These are phyloP conservation scores for Hypoxylon sp. DNA, from an alignment of 2,329 filamentous ascomycete species.

Conservation along the genomic window DNA sequence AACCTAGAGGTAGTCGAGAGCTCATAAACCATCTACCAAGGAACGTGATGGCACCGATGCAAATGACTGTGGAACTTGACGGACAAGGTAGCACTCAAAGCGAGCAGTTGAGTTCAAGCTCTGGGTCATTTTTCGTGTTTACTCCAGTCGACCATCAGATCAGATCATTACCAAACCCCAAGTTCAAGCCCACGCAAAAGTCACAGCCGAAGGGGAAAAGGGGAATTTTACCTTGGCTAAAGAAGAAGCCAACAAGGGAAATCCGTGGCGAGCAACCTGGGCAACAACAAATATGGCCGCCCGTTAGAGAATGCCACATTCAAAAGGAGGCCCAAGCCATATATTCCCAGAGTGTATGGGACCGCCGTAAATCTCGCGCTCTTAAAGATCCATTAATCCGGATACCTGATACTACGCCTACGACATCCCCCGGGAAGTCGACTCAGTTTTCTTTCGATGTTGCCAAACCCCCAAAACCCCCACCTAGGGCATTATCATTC, in stretches of 20 bases:
- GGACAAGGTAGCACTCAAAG: constrained; percentile 37
- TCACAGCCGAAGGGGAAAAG: constrained; percentile 37
- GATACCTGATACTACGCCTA: constrained; percentile 36
- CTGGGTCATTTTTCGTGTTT: constrained; percentile 49
- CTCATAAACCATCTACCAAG: constrained; percentile 20
- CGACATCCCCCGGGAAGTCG: constrained; percentile 20
- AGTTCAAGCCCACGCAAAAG: constrained; percentile 36
- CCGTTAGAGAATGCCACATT: constrained; percentile 36
- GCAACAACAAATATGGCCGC: constrained; percentile 29
- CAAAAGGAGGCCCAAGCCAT: constrained; percentile 24
- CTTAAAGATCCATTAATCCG: constrained; percentile 13
- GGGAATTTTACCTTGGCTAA: constrained; percentile 50
- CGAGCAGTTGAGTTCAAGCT: constrained; percentile 41
- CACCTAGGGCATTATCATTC: constrained; percentile 27
- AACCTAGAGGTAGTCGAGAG: constrained; percentile 28
- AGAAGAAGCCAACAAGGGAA: constrained; percentile 37
- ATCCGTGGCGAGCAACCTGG: constrained; percentile 10
- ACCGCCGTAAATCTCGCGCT: constrained; percentile 12
- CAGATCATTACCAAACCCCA: constrained; percentile 34
- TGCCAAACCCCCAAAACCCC: constrained; percentile 34
- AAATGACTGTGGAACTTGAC: constrained; percentile 34
- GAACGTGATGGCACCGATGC: constrained; percentile 45
- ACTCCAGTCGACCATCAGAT: constrained; percentile 42
- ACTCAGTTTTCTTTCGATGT: constrained; percentile 29
- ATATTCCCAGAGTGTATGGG: constrained; percentile 23